A percentile compares a stretch with the other conserved stretches of the same genome.
Conservation (phyloP, 129 eudicot species). For the Sambucus nigra region DNA sequence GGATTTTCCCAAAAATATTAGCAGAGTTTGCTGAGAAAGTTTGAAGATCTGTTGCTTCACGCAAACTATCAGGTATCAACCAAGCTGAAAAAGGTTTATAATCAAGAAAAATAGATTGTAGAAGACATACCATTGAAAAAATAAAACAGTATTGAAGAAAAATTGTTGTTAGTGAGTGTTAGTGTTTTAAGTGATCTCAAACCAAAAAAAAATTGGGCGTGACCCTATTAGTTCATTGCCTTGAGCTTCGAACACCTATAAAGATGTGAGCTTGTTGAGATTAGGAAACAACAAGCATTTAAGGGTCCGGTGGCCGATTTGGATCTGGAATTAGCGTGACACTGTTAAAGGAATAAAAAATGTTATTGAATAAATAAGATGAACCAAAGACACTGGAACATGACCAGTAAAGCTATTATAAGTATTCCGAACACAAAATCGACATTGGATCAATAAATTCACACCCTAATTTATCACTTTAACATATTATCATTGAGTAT, state of each 20-base stretch:
- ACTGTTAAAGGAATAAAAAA: too few species aligned
- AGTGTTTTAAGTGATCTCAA: slow-evolving; percentile 33
- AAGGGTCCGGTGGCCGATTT: not conserved
- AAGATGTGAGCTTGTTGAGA: slow-evolving; percentile 15
- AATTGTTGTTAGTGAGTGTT: slow-evolving; percentile 26
- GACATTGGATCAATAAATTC: too few species aligned
- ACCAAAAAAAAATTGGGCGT: slow-evolving; percentile 40
- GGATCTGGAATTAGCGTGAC: too few species aligned
- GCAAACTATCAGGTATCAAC: slow-evolving; percentile 49
- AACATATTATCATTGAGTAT: too few species aligned
- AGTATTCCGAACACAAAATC: too few species aligned
- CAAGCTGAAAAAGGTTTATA: slow-evolving; percentile 25
- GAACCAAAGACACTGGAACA: too few species aligned
- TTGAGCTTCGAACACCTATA: slow-evolving; percentile 32
- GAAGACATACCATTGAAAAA: slow-evolving; percentile 16
- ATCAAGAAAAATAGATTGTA: slow-evolving; percentile 4
- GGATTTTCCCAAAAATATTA: slow-evolving; percentile 47
- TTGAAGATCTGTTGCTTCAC: slow-evolving; percentile 32
- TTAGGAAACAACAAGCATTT: not conserved
- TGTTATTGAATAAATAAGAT: too few species aligned
- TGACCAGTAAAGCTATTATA: too few species aligned
- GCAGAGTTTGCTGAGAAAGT: slow-evolving; percentile 54
- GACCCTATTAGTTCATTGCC: slow-evolving; percentile 34
- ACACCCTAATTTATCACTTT: too few species aligned
- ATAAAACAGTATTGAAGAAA: slow-evolving; percentile 23